Evolutionary conservation across 1,284 basidiomycete genomes (phyloP).

Genomic region (Marasmius sp.): DNA sequence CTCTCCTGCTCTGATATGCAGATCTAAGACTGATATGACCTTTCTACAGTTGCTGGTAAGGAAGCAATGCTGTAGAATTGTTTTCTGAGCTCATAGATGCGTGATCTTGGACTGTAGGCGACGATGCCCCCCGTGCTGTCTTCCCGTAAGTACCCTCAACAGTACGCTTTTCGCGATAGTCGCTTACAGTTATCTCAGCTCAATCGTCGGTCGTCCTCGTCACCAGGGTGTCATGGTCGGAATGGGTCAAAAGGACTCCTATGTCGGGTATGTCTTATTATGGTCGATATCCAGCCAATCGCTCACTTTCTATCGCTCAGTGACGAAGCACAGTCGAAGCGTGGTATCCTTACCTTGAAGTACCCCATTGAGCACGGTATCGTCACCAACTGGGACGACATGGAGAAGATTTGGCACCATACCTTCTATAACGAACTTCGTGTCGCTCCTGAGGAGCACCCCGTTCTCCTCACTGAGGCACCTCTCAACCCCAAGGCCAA

Average conservation of each 20-base stretch:
- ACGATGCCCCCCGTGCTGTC: conserved; percentile 77
- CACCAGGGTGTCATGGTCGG: conserved; percentile 88
- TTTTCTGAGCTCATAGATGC: not conserved
- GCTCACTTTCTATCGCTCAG: conserved; percentile 29
- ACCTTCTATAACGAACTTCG: conserved; percentile 85
- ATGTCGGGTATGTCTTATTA: conserved; percentile 57
- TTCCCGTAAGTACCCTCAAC: conserved; percentile 51
- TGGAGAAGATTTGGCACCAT: conserved; percentile 93
- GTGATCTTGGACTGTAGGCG: conserved; percentile 37
- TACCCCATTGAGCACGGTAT: conserved; percentile 79
- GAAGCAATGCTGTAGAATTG: not conserved
- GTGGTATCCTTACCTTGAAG: conserved; percentile 89
- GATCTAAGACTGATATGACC: conserved; percentile 9
- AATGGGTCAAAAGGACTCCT: conserved; percentile 81
- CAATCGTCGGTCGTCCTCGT: conserved; percentile 85
- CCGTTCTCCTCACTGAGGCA: conserved; percentile 87
- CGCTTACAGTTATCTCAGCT: conserved; percentile 37
- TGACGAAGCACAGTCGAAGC: conserved; percentile 87
- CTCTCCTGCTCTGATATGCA: not conserved
- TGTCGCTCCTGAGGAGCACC: conserved; percentile 83
- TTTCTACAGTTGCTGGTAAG: conserved; percentile 33
- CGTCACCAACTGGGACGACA: conserved; percentile 94
- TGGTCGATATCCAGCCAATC: not conserved
- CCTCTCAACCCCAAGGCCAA: conserved; percentile 89
- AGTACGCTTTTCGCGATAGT: not conserved